Evolutionary conservation across 345 rosid species (phyloP).

Genomic region (Arabidopsis arenosa): DNA sequence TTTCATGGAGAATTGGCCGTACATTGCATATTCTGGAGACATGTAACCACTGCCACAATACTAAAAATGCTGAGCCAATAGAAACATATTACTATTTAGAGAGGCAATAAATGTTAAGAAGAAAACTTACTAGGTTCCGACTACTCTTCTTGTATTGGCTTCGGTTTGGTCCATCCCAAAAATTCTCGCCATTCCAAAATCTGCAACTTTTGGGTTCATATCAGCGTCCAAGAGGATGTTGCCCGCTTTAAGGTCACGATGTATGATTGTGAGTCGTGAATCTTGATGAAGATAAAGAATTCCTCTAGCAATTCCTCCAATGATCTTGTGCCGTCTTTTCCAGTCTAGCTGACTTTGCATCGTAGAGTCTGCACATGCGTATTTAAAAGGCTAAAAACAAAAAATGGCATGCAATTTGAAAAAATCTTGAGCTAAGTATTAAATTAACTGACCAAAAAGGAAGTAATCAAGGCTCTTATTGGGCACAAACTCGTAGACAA

Average conservation of each 20-base stretch:
- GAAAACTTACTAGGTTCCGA: slow-evolving; percentile 69
- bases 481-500: slow-evolving; percentile 28
- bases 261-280: too few relatives aligned
- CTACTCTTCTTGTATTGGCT: slow-evolving; percentile 50
- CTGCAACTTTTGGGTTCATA: slow-evolving; percentile 56
- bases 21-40: slow-evolving; percentile 51
- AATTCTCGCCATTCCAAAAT: slow-evolving; percentile 65
- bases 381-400: neutral
- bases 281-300: too few relatives aligned
- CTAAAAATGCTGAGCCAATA: neutral
- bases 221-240: too few relatives aligned
- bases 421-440: neutral
- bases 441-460: slow-evolving; percentile 24
- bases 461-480: slow-evolving; percentile 36
- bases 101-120: neutral
- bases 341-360: slow-evolving; percentile 46
- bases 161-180: slow-evolving; percentile 41
- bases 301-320: slow-evolving; percentile 37
- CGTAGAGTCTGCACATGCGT: slow-evolving; percentile 35
- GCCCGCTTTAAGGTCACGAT: too few relatives aligned
- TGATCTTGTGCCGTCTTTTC: slow-evolving; percentile 48
- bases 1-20: slow-evolving; percentile 41
- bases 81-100: neutral
- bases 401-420: neutral
- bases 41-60: slow-evolving; percentile 46